phyloP scores from a whole-genome alignment of 495 filamentous ascomycete species.

The Neurospora tetrasperma region DNA sequence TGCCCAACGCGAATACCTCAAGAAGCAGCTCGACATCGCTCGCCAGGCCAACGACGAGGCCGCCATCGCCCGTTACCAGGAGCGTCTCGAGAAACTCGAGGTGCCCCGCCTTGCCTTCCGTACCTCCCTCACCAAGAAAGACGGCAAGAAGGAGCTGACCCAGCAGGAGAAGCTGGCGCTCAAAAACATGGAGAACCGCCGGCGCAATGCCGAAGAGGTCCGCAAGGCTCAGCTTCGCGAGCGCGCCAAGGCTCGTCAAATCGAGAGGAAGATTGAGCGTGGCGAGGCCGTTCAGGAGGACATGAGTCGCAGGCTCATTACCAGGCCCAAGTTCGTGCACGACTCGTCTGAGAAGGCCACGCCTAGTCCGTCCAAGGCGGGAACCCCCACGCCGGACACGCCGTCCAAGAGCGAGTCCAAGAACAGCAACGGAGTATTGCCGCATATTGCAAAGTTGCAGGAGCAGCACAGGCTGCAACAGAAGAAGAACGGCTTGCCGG shows the following conservation, averaged over 20 bases:
- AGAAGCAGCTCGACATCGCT: slow-evolving; percentile 54
- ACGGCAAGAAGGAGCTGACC: slow-evolving; percentile 30
- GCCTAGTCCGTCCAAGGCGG: neutral
- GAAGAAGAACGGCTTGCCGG: slow-evolving; percentile 45
- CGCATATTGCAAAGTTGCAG: slow-evolving; percentile 40
- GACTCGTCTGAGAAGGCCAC: slow-evolving; percentile 26
- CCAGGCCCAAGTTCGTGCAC: slow-evolving; percentile 50
- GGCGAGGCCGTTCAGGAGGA: slow-evolving; percentile 40
- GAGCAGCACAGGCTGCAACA: slow-evolving; percentile 47
- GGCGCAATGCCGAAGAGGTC: slow-evolving; percentile 66
- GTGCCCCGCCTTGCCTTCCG: slow-evolving; percentile 60
- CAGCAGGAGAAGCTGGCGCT: slow-evolving; percentile 68
- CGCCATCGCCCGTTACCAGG: slow-evolving; percentile 48
- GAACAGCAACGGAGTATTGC: slow-evolving; percentile 14
- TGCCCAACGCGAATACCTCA: slow-evolving; percentile 52
- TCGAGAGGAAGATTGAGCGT: slow-evolving; percentile 41
- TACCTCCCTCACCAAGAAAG: slow-evolving; percentile 42
- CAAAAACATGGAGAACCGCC: slow-evolving; percentile 69
- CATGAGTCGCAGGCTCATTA: slow-evolving; percentile 52
- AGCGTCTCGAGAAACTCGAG: slow-evolving; percentile 56
- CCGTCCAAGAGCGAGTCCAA: neutral
- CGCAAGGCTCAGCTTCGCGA: slow-evolving; percentile 80
- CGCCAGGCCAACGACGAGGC: slow-evolving; percentile 50
- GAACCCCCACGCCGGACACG: neutral
- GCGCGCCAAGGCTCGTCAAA: slow-evolving; percentile 50